These are phyloP conservation scores for Yarrowia sp. DNA, from an alignment of 805 yeast species.

Conservation along the genomic window DNA sequence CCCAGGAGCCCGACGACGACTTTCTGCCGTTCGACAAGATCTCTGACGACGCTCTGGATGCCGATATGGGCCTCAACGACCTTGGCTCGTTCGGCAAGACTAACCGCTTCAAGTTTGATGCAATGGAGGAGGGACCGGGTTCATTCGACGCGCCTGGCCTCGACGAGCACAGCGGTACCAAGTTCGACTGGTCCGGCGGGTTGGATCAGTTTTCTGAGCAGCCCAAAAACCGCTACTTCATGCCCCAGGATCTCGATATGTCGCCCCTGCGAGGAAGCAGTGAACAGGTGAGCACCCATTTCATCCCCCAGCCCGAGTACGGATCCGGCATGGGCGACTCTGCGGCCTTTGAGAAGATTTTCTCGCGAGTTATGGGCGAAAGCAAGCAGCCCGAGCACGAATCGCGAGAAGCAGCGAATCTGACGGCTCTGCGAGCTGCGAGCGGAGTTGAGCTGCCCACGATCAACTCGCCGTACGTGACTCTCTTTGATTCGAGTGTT, in stretches of 20 bases:
- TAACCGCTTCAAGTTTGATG: not conserved
- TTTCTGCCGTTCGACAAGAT: not conserved
- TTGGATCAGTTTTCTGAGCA: not conserved
- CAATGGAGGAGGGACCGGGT: not conserved
- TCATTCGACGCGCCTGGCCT: not conserved
- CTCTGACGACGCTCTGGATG: too few species aligned
- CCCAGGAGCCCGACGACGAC: too few species aligned
- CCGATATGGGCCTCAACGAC: too few species aligned
- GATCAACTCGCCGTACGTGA: not conserved
- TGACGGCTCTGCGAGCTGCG: not conserved
- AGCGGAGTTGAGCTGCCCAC: not conserved
- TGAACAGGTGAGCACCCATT: not conserved
- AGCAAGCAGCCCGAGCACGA: not conserved
- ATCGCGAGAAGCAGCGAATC: not conserved
- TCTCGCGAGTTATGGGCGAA: not conserved
- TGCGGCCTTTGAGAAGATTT: not conserved
- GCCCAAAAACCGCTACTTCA: not conserved
- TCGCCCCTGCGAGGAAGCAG: not conserved
- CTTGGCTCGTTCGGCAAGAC: not conserved
- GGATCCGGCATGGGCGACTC: not conserved
- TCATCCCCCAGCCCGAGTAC: not conserved
- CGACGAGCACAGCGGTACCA: not conserved
- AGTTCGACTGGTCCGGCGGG: not conserved
- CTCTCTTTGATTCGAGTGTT: not conserved
- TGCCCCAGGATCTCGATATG: not conserved